Conservation (phyloP, 345 rosid genomes). For the Melastoma malabathricum region DNA sequence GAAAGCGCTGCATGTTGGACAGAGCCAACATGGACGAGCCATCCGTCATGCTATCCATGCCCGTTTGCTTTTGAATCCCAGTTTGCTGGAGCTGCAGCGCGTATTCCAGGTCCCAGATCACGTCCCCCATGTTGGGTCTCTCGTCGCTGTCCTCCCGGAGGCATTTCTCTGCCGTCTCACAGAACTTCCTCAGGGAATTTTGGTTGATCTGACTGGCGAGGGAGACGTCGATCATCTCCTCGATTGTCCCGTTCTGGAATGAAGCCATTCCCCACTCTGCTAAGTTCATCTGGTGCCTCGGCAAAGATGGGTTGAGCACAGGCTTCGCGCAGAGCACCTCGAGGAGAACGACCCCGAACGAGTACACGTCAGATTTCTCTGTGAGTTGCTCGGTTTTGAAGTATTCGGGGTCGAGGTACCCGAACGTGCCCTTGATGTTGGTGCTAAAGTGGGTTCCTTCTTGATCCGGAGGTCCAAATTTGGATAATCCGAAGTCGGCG, state of each 20-base stretch:
- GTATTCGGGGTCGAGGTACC: conserved; percentile 50
- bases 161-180: conserved; percentile 43
- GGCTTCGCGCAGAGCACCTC: conserved; percentile 47
- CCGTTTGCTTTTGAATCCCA: conserved; percentile 9
- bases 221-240: conserved; percentile 27
- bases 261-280: conserved; percentile 34
- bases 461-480: conserved; percentile 15
- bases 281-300: conserved; percentile 31
- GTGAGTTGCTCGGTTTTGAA: conserved; percentile 31
- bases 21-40: conserved; percentile 11
- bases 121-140: conserved; percentile 50
- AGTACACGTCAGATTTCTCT: conserved; percentile 47
- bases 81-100: conserved; percentile 30
- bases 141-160: conserved; percentile 30
- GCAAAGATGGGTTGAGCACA: conserved; percentile 18
- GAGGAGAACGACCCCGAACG: conserved; percentile 45
- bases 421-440: conserved; percentile 36
- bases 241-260: conserved; percentile 21
- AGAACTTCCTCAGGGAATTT: conserved; percentile 33
- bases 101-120: conserved; percentile 45
- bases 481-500: conserved; percentile 53
- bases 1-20: conserved; percentile 13
- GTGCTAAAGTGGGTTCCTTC: conserved; percentile 23
- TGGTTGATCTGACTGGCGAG: conserved; percentile 22
- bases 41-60: conserved; percentile 14